These are phyloP conservation scores for Paramyrothecium sp. DNA, from an alignment of 2,329 filamentous ascomycete species.

Conservation along the genomic window DNA sequence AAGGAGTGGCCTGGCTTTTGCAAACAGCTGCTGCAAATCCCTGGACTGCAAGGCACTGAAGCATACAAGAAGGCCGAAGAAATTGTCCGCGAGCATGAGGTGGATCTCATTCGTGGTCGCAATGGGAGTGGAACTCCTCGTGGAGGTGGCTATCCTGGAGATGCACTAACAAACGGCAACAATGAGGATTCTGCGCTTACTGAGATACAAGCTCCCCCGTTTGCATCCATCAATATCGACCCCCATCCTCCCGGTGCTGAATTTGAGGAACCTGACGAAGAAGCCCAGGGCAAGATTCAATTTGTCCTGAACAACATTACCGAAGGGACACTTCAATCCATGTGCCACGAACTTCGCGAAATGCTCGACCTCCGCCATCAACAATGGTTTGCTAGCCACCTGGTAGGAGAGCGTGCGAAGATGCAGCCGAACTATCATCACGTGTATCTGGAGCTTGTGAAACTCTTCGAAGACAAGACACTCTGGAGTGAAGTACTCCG, in stretches of 20 bases:
- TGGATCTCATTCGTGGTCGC: constrained; percentile 55
- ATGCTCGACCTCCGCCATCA: constrained; percentile 79
- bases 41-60: constrained; percentile 79
- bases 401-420: constrained; percentile 95
- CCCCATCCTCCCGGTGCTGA: constrained; percentile 59
- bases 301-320: constrained; percentile 98
- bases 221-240: constrained; percentile 76
- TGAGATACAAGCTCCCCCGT: constrained; percentile 68
- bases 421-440: constrained; percentile 96
- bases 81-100: constrained; percentile 67
- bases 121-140: constrained; percentile 46
- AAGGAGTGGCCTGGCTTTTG: constrained; percentile 96
- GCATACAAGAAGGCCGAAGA: constrained; percentile 82
- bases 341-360: constrained; percentile 78
- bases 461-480: constrained; percentile 73
- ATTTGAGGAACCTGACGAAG: constrained; percentile 81
- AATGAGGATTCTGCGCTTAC: constrained; percentile 58
- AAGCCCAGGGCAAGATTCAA: constrained; percentile 87
- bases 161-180: constrained; percentile 67
- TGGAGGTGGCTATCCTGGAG: constrained; percentile 36
- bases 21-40: constrained; percentile 77
- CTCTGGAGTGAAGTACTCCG: constrained; percentile 88
- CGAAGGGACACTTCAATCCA: constrained; percentile 79
- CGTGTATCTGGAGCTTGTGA: constrained; percentile 87
- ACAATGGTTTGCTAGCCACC: constrained; percentile 93